Base-by-base conservation (phyloP, 768 basidiomycete genomes). In the Pleurotus salmoneostramineus region DNA sequence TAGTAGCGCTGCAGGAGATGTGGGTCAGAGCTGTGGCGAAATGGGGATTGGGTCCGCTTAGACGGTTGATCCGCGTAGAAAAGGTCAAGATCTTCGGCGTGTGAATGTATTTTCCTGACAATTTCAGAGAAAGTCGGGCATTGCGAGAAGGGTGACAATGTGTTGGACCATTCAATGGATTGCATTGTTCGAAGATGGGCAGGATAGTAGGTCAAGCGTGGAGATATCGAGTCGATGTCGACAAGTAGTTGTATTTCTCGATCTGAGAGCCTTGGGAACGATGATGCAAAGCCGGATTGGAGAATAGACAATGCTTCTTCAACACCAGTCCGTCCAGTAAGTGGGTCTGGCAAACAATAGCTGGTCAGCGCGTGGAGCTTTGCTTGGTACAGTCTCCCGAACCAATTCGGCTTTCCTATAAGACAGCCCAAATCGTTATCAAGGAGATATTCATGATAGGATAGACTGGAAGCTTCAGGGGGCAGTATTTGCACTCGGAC, bases 341-440 rank as follows among this genome's bases (percentile, higher is more conserved):
- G 66, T 3, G 77, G 76, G 64, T 83, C 81, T 8, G 70, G 67
- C 12, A 75, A 63, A 47, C 71, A 71, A 45, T 74, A 71, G 31
- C 74, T 74, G 2, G 73, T 80, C 2, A 79, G 57, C 14, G 77
- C 75, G 45, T 83, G 82, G 12, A 83, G 67, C 51, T 78, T 77
- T 2, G 72, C 67, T 47, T 68, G 69, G 56, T 70, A 78, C 6
- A 80, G 65, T 36, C 64, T 65, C 58, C 67, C 65, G 4, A 61
- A 60, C 21, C 73, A 58, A 58, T 57, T 50, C 66, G 68, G 55
- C 65, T 62, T 60, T 50, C 75, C 68, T 4, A 66, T 61, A 11
- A 77, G 60, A 15, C 69, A 61, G 34, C 72, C 68, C 12, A 77
- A 64, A 12, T 68, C 64, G 2, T 52, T 51, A 62, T 77, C 74